A percentile compares a stretch with the other conserved stretches of the same genome.
Conservation (phyloP, 73 alveolate species). For the Paramecium bursaria region DNA sequence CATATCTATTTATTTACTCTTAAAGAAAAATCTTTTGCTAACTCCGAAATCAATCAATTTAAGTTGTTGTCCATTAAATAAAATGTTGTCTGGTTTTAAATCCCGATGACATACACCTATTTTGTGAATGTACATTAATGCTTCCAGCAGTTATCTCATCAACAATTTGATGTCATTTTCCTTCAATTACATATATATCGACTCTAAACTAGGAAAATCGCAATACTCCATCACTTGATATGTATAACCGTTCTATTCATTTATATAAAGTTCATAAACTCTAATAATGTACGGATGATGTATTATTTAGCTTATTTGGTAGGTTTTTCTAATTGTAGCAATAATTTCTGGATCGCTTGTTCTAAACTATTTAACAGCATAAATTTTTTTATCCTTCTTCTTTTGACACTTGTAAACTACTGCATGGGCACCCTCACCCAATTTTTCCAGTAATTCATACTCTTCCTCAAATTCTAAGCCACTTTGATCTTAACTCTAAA, state of each 20-base stretch:
- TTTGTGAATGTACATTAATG: slow-evolving; percentile 30
- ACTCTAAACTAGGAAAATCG: slow-evolving; percentile 28
- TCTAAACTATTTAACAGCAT: slow-evolving; percentile 45
- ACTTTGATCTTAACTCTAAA: neutral
- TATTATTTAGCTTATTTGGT: slow-evolving; percentile 14
- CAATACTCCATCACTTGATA: slow-evolving; percentile 54
- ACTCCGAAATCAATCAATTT: slow-evolving; percentile 40
- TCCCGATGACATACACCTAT: slow-evolving; percentile 28
- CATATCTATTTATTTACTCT: slow-evolving; percentile 12
- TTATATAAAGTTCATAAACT: slow-evolving; percentile 42
- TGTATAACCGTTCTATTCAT: slow-evolving; percentile 46
- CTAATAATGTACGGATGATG: slow-evolving; percentile 9
- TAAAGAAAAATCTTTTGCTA: slow-evolving; percentile 17
- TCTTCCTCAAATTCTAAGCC: slow-evolving; percentile 18
- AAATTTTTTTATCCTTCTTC: neutral
- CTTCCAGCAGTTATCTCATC: slow-evolving; percentile 27
- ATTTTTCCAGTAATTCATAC: neutral
- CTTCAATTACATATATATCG: neutral
- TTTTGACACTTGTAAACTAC: slow-evolving; percentile 1
- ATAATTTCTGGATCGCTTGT: slow-evolving; percentile 52
- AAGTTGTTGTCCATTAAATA: slow-evolving; percentile 11
- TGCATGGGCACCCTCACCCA: slow-evolving; percentile 60
- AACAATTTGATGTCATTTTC: neutral
- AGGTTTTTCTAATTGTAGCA: slow-evolving; percentile 41
- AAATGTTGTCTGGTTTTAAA: slow-evolving; percentile 49